Evolutionary conservation across 2,329 filamentous ascomycete genomes (phyloP).

Genomic region (Lasiodiplodia theobromae): DNA sequence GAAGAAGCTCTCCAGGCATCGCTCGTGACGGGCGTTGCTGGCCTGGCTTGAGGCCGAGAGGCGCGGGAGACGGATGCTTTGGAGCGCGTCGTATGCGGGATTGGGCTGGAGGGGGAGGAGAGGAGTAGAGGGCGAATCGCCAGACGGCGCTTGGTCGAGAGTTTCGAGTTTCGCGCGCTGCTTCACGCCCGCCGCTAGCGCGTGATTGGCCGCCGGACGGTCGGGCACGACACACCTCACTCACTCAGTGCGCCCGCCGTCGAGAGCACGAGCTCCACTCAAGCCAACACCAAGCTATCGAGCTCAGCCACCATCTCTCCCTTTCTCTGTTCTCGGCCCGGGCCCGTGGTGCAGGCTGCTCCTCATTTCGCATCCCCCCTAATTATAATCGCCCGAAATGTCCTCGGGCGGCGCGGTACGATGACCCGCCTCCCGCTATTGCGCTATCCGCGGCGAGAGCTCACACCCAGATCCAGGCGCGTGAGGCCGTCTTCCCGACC

Average conservation of each 20-base stretch:
- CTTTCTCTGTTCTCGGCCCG: conserved; percentile 14
- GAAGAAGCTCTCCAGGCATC: conserved; percentile 54
- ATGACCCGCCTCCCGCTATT: conserved; percentile 28
- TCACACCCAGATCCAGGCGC: conserved; percentile 66
- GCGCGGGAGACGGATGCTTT: conserved; percentile 28
- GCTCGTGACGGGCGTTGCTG: conserved; percentile 41
- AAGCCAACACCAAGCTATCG: conserved; percentile 19
- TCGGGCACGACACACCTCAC: conserved; percentile 11
- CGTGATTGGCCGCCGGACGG: conserved; percentile 23
- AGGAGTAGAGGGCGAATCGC: conserved; percentile 7
- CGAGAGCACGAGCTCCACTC: conserved; percentile 21
- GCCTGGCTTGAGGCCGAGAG: conserved; percentile 39
- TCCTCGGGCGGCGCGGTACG: conserved; percentile 63
- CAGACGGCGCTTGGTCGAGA: conserved; percentile 16
- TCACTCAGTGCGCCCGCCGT: not conserved
- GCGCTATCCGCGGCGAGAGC: conserved; percentile 33
- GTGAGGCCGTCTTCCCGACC: conserved; percentile 96
- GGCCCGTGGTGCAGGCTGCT: conserved; percentile 7
- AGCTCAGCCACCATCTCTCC: conserved; percentile 18
- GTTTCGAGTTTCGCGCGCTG: conserved; percentile 26
- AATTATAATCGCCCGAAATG: conserved; percentile 36
- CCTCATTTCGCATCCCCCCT: conserved; percentile 15
- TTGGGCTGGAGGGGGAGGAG: conserved; percentile 6
- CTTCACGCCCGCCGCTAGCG: conserved; percentile 11
- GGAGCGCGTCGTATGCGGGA: conserved; percentile 14